A percentile compares a stretch with the other conserved stretches of the same genome.
Conservation (phyloP, 2,329 filamentous ascomycete species). For the Lachnellula willkommii region DNA sequence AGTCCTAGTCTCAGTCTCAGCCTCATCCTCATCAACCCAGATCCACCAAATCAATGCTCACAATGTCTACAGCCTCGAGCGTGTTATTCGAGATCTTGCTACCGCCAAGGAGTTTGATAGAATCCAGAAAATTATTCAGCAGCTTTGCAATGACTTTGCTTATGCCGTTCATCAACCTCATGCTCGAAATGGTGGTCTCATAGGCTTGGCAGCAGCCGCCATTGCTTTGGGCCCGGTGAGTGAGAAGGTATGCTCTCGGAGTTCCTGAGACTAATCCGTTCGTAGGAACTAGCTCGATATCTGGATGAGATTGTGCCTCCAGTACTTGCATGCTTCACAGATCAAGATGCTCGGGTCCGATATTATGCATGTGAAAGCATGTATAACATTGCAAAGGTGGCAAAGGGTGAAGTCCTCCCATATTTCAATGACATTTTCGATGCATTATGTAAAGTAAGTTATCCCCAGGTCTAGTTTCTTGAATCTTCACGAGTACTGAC, state of each 20-base stretch:
- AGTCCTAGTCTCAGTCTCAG: constrained; percentile 14
- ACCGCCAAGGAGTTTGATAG: constrained; percentile 69
- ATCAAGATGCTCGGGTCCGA: constrained; percentile 93
- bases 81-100: constrained; percentile 79
- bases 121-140: constrained; percentile 84
- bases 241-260: constrained; percentile 20
- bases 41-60: constrained; percentile 6
- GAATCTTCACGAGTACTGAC: constrained; percentile 7
- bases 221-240: constrained; percentile 89
- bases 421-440: constrained; percentile 99
- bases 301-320: constrained; percentile 92
- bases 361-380: constrained; percentile 99
- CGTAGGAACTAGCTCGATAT: constrained; percentile 76
- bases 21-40: neutral
- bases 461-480: neutral
- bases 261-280: neutral
- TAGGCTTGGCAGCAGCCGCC: constrained; percentile 88
- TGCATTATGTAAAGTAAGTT: constrained; percentile 80
- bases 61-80: constrained; percentile 64
- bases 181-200: constrained; percentile 91
- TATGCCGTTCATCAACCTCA: constrained; percentile 97
- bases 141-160: constrained; percentile 95
- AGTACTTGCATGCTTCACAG: constrained; percentile 93
- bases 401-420: constrained; percentile 91
- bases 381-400: constrained; percentile 99